Evolutionary conservation across 2,329 filamentous ascomycete genomes (phyloP), one percentile per base, ranked within the genome.

Genomic region (Aureobasidium namibiae): DNA sequence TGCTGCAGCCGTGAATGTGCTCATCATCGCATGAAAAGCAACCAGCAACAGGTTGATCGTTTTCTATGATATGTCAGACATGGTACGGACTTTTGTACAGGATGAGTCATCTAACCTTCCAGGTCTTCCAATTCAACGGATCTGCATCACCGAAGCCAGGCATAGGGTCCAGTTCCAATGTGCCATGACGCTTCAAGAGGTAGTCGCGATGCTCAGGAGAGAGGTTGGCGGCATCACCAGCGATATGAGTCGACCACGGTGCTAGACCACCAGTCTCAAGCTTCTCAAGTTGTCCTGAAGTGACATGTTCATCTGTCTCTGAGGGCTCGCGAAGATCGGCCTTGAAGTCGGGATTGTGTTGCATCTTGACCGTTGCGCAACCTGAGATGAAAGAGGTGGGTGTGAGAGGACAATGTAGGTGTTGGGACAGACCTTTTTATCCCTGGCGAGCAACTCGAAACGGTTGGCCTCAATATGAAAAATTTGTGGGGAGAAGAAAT

Each of bases 91-190:
- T 10, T 49, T 8, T 24, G 1, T 14, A n/a, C 13, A 34, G 4
- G 23, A 52, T 48, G 45, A 45, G 39, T 46, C 38, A 33, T 42
- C 48, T 45, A 18, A 60, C 57, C 71, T 79, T 80, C 75, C 78
- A 79, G 26, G 64, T 66, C 2, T 79, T 74, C 79, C 79, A 83
- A 61, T 83, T 83, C 66, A 80, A 81, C 0, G 80, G 81, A 65
- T 83, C 80, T 2, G 76, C 77, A 58, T 76, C 74, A 36, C 74
- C 74, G 64, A 74, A 74, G 33, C 73, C 73, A 1, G 81, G 81
- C 14, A 83, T 67, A 1, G 81, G 81, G 49, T 82, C 78, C 4
- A 83, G 74, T 21, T 81, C 75, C 24, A 82, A 65, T 0, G 78
- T 82, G 50, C 80, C 80, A 73, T 83, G 80, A 58, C 76, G 73